Percentiles rank a stretch among this genome's conserved stretches.
These are phyloP conservation scores for Calvatia gigantea DNA, from an alignment of 768 basidiomycete species.

Conservation along the genomic window DNA sequence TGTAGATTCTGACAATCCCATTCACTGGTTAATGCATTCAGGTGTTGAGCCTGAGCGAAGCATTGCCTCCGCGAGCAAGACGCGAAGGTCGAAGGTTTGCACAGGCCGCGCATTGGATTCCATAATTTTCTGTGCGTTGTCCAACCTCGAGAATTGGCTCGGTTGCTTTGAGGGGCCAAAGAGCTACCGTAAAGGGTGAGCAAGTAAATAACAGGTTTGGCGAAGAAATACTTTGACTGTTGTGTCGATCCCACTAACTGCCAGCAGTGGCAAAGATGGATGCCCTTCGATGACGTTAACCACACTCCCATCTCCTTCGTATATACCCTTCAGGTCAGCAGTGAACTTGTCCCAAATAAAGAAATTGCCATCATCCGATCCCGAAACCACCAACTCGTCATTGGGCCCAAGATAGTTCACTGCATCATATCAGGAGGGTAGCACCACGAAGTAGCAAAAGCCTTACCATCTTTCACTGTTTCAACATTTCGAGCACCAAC, in stretches of 20 bases:
- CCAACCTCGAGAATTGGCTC: conserved; percentile 53
- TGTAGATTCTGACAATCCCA: neutral
- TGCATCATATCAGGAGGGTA: conserved; percentile 21
- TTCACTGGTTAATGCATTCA: conserved; percentile 8
- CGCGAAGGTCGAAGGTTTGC: neutral
- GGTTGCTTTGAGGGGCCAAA: conserved; percentile 54
- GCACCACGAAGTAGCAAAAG: neutral
- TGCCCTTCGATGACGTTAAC: conserved; percentile 89
- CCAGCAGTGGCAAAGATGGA: conserved; percentile 75
- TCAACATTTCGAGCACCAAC: conserved; percentile 72
- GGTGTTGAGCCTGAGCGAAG: conserved; percentile 8
- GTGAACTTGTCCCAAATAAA: conserved; percentile 82
- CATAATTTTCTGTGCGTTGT: conserved; percentile 52
- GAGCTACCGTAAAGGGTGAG: conserved; percentile 35
- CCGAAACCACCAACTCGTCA: conserved; percentile 78
- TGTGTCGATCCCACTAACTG: conserved; percentile 82
- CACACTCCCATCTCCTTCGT: conserved; percentile 77
- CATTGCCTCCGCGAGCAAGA: conserved; percentile 5
- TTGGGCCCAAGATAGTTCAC: conserved; percentile 82
- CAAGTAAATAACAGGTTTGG: neutral
- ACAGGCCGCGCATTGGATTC: conserved; percentile 42
- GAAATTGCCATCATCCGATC: conserved; percentile 85
- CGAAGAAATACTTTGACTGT: conserved; percentile 66
- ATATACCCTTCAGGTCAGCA: conserved; percentile 65
- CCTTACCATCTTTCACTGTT: conserved; percentile 84